Conservation (phyloP, 1,284 basidiomycete species). For the Cyathus pygmaeus region DNA sequence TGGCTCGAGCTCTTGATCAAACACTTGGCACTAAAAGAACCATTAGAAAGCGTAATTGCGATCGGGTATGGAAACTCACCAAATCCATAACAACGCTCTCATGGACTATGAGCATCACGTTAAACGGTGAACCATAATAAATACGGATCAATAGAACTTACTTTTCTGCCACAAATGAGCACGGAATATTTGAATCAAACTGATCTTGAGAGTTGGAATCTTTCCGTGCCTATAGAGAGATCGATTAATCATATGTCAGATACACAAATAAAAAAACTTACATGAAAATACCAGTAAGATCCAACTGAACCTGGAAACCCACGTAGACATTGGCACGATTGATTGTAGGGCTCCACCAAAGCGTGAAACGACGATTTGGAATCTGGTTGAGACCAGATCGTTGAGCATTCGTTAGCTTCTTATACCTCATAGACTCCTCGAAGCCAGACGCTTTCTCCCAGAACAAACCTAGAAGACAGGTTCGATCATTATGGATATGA, state of each 20-base stretch:
- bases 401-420: conserved; percentile 95
- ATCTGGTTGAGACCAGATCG: conserved; percentile 98
- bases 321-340: conserved; percentile 99
- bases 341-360: conserved; percentile 99
- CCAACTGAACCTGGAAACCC: conserved; percentile 99
- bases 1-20: conserved; percentile 98
- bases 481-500: conserved; percentile 11
- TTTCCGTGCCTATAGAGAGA: conserved; percentile 87
- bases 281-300: conserved; percentile 95
- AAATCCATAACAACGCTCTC: conserved; percentile 97
- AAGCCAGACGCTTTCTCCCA: conserved; percentile 97
- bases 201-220: conserved; percentile 97
- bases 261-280: conserved; percentile 36
- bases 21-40: conserved; percentile 85
- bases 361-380: conserved; percentile 99
- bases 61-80: conserved; percentile 54
- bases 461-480: conserved; percentile 72
- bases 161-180: conserved; percentile 99
- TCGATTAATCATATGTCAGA: background rate
- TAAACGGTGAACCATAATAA: conserved; percentile 17
- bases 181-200: conserved; percentile 99
- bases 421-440: conserved; percentile 97
- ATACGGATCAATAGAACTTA: conserved; percentile 47
- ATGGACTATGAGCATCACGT: conserved; percentile 61
- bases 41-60: background rate